These are phyloP conservation scores for Ceratobasidium sp. DNA, from an alignment of 1,284 basidiomycete species.

Conservation along the genomic window DNA sequence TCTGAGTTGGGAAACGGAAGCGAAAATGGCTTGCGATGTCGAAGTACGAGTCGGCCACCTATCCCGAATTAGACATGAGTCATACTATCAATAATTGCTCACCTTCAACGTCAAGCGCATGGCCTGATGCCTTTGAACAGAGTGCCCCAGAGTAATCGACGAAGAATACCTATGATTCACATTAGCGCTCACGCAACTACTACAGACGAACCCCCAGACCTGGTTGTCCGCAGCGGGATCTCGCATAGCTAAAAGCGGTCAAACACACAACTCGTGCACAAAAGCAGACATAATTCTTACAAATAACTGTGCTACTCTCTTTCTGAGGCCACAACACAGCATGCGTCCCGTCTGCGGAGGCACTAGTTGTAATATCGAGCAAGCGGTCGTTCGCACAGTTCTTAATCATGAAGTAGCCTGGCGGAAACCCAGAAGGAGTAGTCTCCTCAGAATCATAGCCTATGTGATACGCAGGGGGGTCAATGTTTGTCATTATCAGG, in stretches of 20 bases:
- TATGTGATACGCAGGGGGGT: slow-evolving; percentile 10
- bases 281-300: slow-evolving; percentile 50
- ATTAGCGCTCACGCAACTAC: background rate
- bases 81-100: slow-evolving; percentile 40
- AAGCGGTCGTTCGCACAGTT: slow-evolving; percentile 61
- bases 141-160: slow-evolving; percentile 75
- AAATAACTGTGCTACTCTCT: slow-evolving; percentile 75
- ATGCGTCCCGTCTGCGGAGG: slow-evolving; percentile 66
- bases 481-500: background rate
- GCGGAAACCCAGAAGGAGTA: slow-evolving; percentile 63
- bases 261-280: background rate
- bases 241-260: slow-evolving; percentile 60
- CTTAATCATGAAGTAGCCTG: slow-evolving; percentile 75
- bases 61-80: slow-evolving; percentile 40
- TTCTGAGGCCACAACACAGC: slow-evolving; percentile 72
- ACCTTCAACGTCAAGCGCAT: slow-evolving; percentile 81
- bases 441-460: background rate
- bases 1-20: slow-evolving; percentile 75
- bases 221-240: slow-evolving; percentile 75
- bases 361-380: slow-evolving; percentile 66
- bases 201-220: slow-evolving; percentile 50
- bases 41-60: slow-evolving; percentile 70
- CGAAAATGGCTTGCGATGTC: slow-evolving; percentile 75
- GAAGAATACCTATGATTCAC: slow-evolving; percentile 69
- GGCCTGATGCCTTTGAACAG: slow-evolving; percentile 77